Conservation (phyloP, 768 basidiomycete genomes). For the Omphalotus guepiniiformis region DNA sequence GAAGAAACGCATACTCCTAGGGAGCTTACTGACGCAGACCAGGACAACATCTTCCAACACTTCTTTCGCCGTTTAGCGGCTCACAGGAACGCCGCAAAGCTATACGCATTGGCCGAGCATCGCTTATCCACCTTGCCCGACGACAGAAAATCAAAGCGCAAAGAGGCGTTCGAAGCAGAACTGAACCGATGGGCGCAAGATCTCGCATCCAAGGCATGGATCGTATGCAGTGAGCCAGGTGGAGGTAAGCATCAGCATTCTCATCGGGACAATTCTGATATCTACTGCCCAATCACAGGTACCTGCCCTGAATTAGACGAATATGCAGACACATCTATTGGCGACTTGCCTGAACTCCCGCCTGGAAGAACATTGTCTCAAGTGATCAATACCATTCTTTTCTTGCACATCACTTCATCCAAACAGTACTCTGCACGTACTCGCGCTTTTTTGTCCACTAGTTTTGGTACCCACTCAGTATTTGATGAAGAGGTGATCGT, state of each 20-base stretch:
- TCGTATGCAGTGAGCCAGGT: constrained; percentile 38
- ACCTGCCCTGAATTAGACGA: constrained; percentile 40
- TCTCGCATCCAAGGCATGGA: constrained; percentile 39
- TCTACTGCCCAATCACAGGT: constrained; percentile 21
- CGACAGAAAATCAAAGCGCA: constrained; percentile 12
- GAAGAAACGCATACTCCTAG: constrained; percentile 29
- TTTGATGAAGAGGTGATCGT: constrained; percentile 43
- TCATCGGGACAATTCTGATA: background rate
- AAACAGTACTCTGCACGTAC: constrained; percentile 50
- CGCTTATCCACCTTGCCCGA: constrained; percentile 18
- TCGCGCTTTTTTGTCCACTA: constrained; percentile 37
- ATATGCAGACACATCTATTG: constrained; percentile 42
- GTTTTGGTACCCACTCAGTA: background rate
- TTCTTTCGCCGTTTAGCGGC: constrained; percentile 40
- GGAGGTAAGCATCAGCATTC: constrained; percentile 22
- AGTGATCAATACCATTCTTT: constrained; percentile 46
- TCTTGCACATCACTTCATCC: constrained; percentile 43
- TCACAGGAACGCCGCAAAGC: constrained; percentile 38
- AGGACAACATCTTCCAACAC: constrained; percentile 36
- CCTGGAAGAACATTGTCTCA: constrained; percentile 30
- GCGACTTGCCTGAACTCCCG: constrained; percentile 36
- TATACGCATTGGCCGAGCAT: constrained; percentile 36
- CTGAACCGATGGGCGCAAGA: constrained; percentile 43
- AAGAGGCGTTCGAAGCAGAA: constrained; percentile 29
- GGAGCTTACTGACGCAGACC: constrained; percentile 31